Evolutionary conservation across 2,329 filamentous ascomycete species (phyloP).

Genomic region (Colletotrichum euphorbiae): DNA sequence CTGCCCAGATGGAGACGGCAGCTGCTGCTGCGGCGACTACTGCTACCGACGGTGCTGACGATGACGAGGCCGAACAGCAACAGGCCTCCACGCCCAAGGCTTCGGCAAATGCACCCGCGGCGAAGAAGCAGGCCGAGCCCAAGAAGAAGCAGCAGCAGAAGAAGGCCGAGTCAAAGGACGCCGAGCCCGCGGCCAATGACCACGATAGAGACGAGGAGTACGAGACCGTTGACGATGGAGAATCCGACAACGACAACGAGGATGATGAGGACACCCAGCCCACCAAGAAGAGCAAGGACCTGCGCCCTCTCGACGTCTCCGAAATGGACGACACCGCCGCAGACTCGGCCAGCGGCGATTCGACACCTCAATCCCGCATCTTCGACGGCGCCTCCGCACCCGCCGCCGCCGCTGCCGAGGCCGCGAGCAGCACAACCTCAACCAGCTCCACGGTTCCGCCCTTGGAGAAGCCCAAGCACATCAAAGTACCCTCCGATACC

Average conservation of each 20-base stretch:
- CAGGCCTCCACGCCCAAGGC: constrained; percentile 51
- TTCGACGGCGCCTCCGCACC: constrained; percentile 64
- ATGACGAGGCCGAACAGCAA: constrained; percentile 53
- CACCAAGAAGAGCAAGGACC: constrained; percentile 34
- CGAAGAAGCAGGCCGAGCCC: constrained; percentile 56
- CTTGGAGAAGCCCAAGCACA: constrained; percentile 72
- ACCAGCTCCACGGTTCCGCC: constrained; percentile 73
- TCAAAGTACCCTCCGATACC: constrained; percentile 76
- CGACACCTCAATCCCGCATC: constrained; percentile 65
- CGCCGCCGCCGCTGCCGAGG: constrained; percentile 55
- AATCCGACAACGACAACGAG: not conserved
- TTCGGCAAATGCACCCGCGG: constrained; percentile 55
- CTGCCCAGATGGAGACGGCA: constrained; percentile 41
- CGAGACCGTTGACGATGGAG: constrained; percentile 20
- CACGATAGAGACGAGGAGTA: constrained; percentile 38
- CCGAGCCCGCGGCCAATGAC: constrained; percentile 29
- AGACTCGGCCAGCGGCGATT: constrained; percentile 53
- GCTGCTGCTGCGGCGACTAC: not conserved
- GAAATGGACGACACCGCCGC: constrained; percentile 55
- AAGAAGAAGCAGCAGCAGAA: constrained; percentile 49
- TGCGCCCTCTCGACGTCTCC: constrained; percentile 45
- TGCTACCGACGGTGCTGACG: not conserved
- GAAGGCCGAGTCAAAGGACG: constrained; percentile 47
- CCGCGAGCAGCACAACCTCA: constrained; percentile 73
- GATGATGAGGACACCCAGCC: constrained; percentile 40